Evolutionary conservation across 192 early-diverging fungal species (phyloP).

Genomic region (Podila horticola): DNA sequence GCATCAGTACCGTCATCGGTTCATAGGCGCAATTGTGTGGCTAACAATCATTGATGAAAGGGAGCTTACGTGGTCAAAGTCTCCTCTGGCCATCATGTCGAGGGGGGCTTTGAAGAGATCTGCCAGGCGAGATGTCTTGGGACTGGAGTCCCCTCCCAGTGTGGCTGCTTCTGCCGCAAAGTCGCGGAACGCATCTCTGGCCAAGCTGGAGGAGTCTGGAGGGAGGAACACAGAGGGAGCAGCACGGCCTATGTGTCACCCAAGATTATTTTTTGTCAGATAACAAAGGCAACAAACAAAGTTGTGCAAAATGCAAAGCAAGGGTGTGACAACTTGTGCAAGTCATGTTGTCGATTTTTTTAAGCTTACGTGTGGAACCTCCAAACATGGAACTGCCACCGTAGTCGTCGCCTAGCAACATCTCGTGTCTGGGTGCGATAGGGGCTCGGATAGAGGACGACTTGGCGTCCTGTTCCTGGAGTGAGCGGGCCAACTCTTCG

Average conservation of each 20-base stretch:
- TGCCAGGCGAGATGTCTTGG: conserved; percentile 66
- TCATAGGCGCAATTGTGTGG: not conserved
- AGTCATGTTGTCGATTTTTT: too few species aligned
- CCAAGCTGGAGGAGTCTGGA: conserved; percentile 60
- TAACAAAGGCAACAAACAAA: not conserved
- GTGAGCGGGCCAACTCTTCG: conserved; percentile 61
- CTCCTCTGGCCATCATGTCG: conserved; percentile 85
- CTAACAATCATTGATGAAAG: too few species aligned
- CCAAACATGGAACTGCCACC: conserved; percentile 17
- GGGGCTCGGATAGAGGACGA: conserved; percentile 75
- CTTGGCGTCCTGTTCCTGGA: conserved; percentile 57
- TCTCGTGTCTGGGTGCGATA: conserved; percentile 83
- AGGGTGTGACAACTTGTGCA: too few species aligned
- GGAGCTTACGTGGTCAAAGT: conserved; percentile 71
- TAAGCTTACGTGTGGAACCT: conserved; percentile 24
- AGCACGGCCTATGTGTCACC: conserved; percentile 24
- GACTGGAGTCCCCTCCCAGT: conserved; percentile 58
- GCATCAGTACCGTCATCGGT: not conserved
- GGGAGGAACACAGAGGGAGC: conserved; percentile 51
- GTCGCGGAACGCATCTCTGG: conserved; percentile 71
- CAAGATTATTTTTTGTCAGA: not conserved
- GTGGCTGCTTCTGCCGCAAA: conserved; percentile 72
- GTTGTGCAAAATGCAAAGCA: too few species aligned
- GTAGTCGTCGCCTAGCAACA: conserved; percentile 68
- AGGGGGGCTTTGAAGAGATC: conserved; percentile 88